phyloP scores from a whole-genome alignment of 345 rosid genomes.

The Gossypium thurberi region DNA sequence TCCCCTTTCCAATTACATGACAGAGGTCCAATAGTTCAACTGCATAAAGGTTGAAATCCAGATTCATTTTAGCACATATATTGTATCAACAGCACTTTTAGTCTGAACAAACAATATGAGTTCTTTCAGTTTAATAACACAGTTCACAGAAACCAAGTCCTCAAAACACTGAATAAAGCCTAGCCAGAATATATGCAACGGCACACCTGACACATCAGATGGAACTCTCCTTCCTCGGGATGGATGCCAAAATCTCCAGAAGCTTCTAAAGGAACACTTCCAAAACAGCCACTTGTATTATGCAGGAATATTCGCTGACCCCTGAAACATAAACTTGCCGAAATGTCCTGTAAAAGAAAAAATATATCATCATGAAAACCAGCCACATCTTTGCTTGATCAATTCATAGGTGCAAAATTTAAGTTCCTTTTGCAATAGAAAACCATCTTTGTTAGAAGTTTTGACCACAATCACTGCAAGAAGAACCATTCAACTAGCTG shows the following conservation, averaged over 20 bases:
- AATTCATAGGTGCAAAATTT: background rate
- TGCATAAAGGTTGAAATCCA: background rate
- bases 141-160: background rate
- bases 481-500: background rate
- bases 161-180: background rate
- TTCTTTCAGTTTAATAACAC: conserved; percentile 8
- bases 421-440: background rate
- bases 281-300: conserved; percentile 91
- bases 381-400: background rate
- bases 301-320: conserved; percentile 91
- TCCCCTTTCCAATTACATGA: background rate
- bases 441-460: background rate
- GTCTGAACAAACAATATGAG: background rate
- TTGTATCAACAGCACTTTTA: background rate
- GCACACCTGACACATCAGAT: conserved; percentile 91
- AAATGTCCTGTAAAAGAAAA: conserved; percentile 53
- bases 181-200: background rate
- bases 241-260: conserved; percentile 97
- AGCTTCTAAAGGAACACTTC: conserved; percentile 90
- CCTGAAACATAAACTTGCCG: conserved; percentile 81
- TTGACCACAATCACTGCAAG: background rate
- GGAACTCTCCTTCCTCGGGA: conserved; percentile 98
- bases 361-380: background rate
- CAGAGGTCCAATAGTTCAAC: background rate
- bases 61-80: background rate